phyloP scores from a whole-genome alignment of 495 filamentous ascomycete species.

The Endocarpon pusillum region DNA sequence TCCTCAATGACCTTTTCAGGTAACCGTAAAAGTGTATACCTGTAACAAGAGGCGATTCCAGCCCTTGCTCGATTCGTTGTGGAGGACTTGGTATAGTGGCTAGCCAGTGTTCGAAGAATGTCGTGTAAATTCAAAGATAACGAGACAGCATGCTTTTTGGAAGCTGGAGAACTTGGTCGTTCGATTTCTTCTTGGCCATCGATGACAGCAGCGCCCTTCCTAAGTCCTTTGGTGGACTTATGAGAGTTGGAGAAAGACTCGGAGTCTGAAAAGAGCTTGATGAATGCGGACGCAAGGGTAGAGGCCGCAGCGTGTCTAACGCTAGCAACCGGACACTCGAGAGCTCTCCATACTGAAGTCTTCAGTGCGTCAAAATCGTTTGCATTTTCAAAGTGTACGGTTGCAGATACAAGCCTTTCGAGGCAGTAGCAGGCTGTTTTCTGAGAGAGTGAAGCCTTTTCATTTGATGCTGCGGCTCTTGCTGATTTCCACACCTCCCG shows the following conservation, averaged over 20 bases:
- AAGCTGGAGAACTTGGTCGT: conserved; percentile 55
- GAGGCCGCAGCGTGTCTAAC: conserved; percentile 80
- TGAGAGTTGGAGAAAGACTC: conserved; percentile 35
- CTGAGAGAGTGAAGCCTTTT: conserved; percentile 73
- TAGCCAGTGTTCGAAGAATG: conserved; percentile 63
- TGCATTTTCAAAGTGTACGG: conserved; percentile 72
- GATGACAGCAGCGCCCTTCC: conserved; percentile 50
- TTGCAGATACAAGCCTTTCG: conserved; percentile 50
- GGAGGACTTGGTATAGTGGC: conserved; percentile 62
- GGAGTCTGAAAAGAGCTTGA: conserved; percentile 60
- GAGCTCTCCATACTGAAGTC: conserved; percentile 60
- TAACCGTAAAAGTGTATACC: conserved; percentile 54
- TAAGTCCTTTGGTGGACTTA: conserved; percentile 56
- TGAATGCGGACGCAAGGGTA: conserved; percentile 58
- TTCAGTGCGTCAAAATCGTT: conserved; percentile 80
- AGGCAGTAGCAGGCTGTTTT: conserved; percentile 66
- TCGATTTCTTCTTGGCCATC: conserved; percentile 61
- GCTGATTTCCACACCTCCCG: conserved; percentile 90
- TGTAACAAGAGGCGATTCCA: conserved; percentile 76
- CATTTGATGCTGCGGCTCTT: conserved; percentile 53
- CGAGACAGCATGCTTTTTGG: conserved; percentile 48
- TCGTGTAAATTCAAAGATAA: conserved; percentile 62
- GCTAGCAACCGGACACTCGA: conserved; percentile 56
- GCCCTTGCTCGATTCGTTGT: conserved; percentile 68
- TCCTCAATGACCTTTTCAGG: conserved; percentile 61